Conservation (phyloP, 2,329 filamentous ascomycete species). For the Pseudogymnoascus sp. region DNA sequence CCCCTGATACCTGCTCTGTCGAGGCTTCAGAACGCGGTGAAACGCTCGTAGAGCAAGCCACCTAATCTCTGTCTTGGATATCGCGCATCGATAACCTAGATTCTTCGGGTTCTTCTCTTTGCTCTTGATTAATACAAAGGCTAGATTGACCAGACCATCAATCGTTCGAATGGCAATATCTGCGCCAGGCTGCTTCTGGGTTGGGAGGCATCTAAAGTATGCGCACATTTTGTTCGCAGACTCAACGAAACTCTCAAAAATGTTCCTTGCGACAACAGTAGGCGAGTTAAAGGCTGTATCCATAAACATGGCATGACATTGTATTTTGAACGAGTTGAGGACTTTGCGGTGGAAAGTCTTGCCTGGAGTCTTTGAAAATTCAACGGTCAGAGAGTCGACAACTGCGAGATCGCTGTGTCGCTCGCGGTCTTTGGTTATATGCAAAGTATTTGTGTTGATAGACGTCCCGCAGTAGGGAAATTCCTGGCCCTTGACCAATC, state of each 20-base stretch:
- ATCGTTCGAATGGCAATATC: slow-evolving; percentile 44
- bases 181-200: slow-evolving; percentile 45
- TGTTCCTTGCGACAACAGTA: slow-evolving; percentile 60
- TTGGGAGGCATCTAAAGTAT: slow-evolving; percentile 51
- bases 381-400: slow-evolving; percentile 69
- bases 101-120: slow-evolving; percentile 16
- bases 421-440: slow-evolving; percentile 62
- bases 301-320: slow-evolving; percentile 76
- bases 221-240: slow-evolving; percentile 68
- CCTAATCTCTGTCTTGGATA: slow-evolving; percentile 4
- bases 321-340: slow-evolving; percentile 70
- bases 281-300: slow-evolving; percentile 71
- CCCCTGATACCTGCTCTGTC: slow-evolving; percentile 59
- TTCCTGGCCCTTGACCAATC: slow-evolving; percentile 33
- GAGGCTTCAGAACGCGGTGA: slow-evolving; percentile 53
- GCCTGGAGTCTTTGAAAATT: slow-evolving; percentile 63
- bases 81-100: not conserved
- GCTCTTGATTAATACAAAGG: slow-evolving; percentile 23
- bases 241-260: slow-evolving; percentile 67
- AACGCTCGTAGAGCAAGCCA: slow-evolving; percentile 62
- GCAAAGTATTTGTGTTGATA: slow-evolving; percentile 67
- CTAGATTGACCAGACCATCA: slow-evolving; percentile 18
- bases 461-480: slow-evolving; percentile 86
- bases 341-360: slow-evolving; percentile 73
- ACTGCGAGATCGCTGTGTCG: slow-evolving; percentile 43